phyloP scores from a whole-genome alignment of 83 land plant genomes.

The Larix sibirica region DNA sequence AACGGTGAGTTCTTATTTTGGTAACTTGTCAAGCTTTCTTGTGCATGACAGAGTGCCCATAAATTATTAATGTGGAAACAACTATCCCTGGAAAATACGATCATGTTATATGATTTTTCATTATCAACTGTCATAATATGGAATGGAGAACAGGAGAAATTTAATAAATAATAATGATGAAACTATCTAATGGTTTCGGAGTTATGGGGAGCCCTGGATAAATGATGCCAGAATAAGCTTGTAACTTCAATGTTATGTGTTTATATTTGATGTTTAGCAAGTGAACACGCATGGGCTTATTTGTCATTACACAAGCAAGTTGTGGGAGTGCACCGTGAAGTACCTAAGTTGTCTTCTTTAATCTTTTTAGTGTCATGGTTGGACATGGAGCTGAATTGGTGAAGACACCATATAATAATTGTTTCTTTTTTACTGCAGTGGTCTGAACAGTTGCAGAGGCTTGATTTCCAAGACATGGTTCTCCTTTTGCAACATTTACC shows the following conservation, averaged over 20 bases:
- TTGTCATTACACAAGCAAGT: not conserved
- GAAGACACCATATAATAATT: not conserved
- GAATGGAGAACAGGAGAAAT: not conserved
- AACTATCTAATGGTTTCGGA: no score
- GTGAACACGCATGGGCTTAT: not conserved
- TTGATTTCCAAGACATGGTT: constrained; percentile 98
- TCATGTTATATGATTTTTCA: not conserved
- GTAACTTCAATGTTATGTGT: no score
- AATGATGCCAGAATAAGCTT: no score
- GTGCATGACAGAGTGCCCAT: not conserved
- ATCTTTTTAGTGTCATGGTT: not conserved
- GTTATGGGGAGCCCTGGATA: no score
- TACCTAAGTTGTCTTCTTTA: not conserved
- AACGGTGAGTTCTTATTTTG: constrained; percentile 61
- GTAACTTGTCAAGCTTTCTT: not conserved
- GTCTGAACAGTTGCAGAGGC: constrained; percentile 87
- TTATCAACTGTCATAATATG: not conserved
- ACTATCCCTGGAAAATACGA: not conserved
- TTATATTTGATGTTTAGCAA: no score
- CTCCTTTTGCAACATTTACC: constrained; percentile 97
- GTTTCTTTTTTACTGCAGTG: constrained; percentile 55
- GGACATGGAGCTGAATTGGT: not conserved
- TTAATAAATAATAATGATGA: no score
- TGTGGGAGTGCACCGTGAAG: not conserved
- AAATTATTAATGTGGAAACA: not conserved